Evolutionary conservation across 139 green algal genomes (phyloP), one percentile per base, ranked within the genome.

Genomic region (Closterium sp.): DNA sequence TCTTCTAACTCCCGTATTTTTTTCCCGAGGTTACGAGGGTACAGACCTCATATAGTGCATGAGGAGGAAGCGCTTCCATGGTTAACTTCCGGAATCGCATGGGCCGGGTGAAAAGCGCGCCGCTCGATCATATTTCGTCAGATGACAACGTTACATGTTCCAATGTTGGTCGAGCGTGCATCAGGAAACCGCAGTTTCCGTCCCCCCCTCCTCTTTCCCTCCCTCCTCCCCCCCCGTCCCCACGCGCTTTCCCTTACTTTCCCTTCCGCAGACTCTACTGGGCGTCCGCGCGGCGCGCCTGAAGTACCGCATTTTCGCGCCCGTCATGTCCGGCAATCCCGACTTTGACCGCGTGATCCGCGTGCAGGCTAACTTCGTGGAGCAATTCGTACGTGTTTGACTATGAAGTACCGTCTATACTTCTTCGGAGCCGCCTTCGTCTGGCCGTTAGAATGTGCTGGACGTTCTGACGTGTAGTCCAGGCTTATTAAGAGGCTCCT

Each of bases 321-420:
- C 90, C n/a, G 29, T 0, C 70, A 90, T 62, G 19, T 90, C 38
- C 5, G 90, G 90, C 38, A 85, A 92, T 27, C 90, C 90, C 19
- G 90, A 92, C n/a, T 92, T 92, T 31, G 90, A 92, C 70, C 70
- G 90, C 70, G n/a, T 92, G 5, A 90, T 92, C 86, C 22, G 90
- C n/a, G 90, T 92, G 27, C 90, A 92, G 31, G 86, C 86, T 31
- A 92, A 92, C 90, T 92, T 90, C 24, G 90, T 92, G 7, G 90
- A 92, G 86, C 90, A 92, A 28, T 90, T 30, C 6, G 90, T 92
- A 42, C 32, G 70, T 29, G 19, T 28, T 86, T 86, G 79, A 86
- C 24, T n/a, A n/a, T n/a, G n/a, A n/a, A n/a, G n/a, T n/a, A n/a
- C n/a, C n/a, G n/a, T n/a, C n/a, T n/a, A n/a, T n/a, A n/a, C n/a